A percentile compares a stretch with the other conserved stretches of the same genome.
Evolutionary conservation across 352 stramenopile genomes (phyloP).

Genomic region (Pythium aristosporum): DNA sequence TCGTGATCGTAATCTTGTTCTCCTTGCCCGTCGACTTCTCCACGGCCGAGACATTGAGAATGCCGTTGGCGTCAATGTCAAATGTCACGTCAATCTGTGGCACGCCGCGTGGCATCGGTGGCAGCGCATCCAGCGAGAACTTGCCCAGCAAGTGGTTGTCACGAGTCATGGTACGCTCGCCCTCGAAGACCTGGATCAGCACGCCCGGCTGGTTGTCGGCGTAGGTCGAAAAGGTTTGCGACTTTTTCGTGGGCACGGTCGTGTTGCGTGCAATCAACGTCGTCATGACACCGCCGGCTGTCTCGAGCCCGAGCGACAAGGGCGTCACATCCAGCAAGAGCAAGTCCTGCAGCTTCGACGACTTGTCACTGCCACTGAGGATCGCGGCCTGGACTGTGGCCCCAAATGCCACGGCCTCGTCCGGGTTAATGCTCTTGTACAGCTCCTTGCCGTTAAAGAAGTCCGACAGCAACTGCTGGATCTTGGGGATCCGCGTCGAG

Average conservation of each 20-base stretch:
- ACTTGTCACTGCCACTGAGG: slow-evolving; percentile 82
- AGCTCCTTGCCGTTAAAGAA: slow-evolving; percentile 98
- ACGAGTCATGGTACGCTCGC: slow-evolving; percentile 92
- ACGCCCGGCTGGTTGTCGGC: slow-evolving; percentile 85
- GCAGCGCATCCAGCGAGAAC: slow-evolving; percentile 84
- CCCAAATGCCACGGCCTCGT: slow-evolving; percentile 98
- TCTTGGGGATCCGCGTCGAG: slow-evolving; percentile 96
- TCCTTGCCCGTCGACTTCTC: slow-evolving; percentile 96
- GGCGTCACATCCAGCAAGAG: slow-evolving; percentile 87
- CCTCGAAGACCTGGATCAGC: slow-evolving; percentile 90
- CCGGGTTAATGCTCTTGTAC: slow-evolving; percentile 90
- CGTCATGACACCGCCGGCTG: slow-evolving; percentile 87
- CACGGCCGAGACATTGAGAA: slow-evolving; percentile 93
- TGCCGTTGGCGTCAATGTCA: slow-evolving; percentile 89
- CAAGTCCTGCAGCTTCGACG: slow-evolving; percentile 85
- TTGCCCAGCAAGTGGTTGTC: slow-evolving; percentile 91
- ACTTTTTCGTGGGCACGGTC: slow-evolving; percentile 85
- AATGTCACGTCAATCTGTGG: slow-evolving; percentile 90
- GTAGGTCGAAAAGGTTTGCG: slow-evolving; percentile 88
- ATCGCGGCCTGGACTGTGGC: slow-evolving; percentile 97
- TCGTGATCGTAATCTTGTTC: slow-evolving; percentile 98
- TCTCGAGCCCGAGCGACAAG: slow-evolving; percentile 85
- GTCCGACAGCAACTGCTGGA: slow-evolving; percentile 95
- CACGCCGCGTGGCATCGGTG: slow-evolving; percentile 88
- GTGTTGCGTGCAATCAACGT: slow-evolving; percentile 87